phyloP scores from a whole-genome alignment of 179 eudicot species.

The Gypsophila paniculata region DNA sequence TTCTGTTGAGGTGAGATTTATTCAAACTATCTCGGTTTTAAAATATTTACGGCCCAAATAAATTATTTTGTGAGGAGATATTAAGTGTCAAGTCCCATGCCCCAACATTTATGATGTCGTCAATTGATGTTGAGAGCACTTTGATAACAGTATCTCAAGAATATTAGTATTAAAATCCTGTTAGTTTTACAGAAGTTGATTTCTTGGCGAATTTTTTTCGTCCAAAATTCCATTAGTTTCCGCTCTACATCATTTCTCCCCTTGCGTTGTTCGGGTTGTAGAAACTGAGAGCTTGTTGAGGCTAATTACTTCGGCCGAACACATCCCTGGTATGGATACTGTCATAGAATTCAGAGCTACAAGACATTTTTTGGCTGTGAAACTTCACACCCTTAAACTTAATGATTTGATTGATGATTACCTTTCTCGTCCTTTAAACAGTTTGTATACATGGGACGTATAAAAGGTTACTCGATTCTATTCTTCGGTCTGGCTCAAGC shows the following conservation, averaged over 20 bases:
- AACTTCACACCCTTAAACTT: not conserved
- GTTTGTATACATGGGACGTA: conserved; percentile 96
- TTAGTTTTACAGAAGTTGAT: not conserved
- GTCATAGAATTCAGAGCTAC: not conserved
- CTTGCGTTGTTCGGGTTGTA: conserved; percentile 44
- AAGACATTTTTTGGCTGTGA: not conserved
- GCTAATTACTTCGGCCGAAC: conserved; percentile 82
- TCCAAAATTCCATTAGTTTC: too few species aligned
- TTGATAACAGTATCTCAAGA: not conserved
- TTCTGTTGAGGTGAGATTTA: conserved; percentile 48
- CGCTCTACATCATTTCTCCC: too few species aligned
- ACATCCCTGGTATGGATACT: conserved; percentile 51
- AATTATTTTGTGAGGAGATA: not conserved
- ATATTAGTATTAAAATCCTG: not conserved
- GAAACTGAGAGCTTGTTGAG: conserved; percentile 75
- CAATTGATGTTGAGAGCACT: not conserved
- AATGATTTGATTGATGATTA: not conserved
- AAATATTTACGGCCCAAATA: not conserved
- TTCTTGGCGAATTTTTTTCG: too few species aligned
- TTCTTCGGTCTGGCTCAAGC: conserved; percentile 70
- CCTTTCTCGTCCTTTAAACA: conserved; percentile 24
- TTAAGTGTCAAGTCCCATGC: not conserved
- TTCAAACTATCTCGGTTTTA: not conserved
- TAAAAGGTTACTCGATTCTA: conserved; percentile 56
- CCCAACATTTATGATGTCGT: not conserved